Conservation (phyloP, 352 stramenopile genomes). For the Pythium insidiosum region DNA sequence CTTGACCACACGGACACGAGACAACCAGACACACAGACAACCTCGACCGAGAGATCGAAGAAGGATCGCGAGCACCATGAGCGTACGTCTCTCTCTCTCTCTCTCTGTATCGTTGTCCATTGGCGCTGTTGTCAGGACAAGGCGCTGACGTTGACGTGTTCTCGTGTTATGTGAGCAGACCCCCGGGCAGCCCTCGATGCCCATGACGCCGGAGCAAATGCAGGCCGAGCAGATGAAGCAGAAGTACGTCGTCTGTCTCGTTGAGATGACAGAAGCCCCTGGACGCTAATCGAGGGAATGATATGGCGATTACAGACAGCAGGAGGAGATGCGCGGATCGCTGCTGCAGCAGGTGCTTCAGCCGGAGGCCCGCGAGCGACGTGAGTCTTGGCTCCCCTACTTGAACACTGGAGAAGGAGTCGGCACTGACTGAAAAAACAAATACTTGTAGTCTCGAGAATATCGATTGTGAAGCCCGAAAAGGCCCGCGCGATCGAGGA, state of each 20-base stretch:
- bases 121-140: neutral
- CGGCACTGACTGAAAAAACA: neutral
- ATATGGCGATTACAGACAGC: constrained; percentile 25
- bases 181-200: constrained; percentile 12
- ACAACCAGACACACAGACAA: too few relatives aligned
- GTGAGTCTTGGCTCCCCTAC: constrained; percentile 30
- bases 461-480: constrained; percentile 85
- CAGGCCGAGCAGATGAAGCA: constrained; percentile 82
- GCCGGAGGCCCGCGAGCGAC: constrained; percentile 65
- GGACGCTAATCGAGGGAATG: neutral
- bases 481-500: constrained; percentile 81
- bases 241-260: constrained; percentile 28
- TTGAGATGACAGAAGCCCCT: neutral
- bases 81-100: constrained; percentile 19
- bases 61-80: too few relatives aligned
- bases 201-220: constrained; percentile 78
- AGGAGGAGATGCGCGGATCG: constrained; percentile 76
- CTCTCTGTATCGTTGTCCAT: too few relatives aligned
- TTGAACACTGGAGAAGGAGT: neutral
- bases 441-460: constrained; percentile 53
- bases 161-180: neutral
- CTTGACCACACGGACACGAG: too few relatives aligned
- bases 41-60: too few relatives aligned
- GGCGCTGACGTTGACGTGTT: neutral
- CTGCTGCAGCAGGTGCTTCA: constrained; percentile 73